Conservation (phyloP, 306 rosid species). For the Senna siamea region DNA sequence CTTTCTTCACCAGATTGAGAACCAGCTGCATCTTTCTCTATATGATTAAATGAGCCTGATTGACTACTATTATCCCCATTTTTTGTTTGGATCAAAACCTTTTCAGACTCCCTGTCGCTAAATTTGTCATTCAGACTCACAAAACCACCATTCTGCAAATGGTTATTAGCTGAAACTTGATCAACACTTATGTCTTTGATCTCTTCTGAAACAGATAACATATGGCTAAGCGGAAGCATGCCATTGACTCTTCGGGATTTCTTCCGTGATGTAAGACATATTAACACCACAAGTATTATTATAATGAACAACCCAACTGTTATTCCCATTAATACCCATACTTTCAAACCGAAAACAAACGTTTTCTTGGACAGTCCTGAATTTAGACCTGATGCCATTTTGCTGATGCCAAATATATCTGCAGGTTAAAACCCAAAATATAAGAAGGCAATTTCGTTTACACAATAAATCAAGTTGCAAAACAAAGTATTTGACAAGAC, state of each 20-base stretch:
- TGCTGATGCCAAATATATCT: constrained; percentile 38
- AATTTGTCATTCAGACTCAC: constrained; percentile 54
- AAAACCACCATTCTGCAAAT: constrained; percentile 45
- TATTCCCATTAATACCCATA: constrained; percentile 78
- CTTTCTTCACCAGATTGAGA: constrained; percentile 67
- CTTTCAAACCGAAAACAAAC: constrained; percentile 73
- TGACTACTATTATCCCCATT: constrained; percentile 64
- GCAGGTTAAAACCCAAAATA: constrained; percentile 33
- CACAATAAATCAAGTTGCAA: constrained; percentile 28
- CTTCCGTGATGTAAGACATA: constrained; percentile 71
- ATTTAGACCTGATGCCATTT: constrained; percentile 76
- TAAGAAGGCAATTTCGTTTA: constrained; percentile 10
- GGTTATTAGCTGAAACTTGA: constrained; percentile 63
- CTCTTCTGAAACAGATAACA: constrained; percentile 67
- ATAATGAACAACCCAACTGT: constrained; percentile 66
- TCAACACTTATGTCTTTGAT: constrained; percentile 80
- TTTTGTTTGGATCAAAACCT: constrained; percentile 60
- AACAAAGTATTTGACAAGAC: constrained; percentile 7
- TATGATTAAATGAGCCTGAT: constrained; percentile 64
- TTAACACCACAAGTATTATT: constrained; percentile 61
- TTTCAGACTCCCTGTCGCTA: constrained; percentile 60
- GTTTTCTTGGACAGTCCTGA: constrained; percentile 69
- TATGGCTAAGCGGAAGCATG: constrained; percentile 58
- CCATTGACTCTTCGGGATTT: constrained; percentile 56
- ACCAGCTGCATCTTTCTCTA: constrained; percentile 59